phyloP scores from a whole-genome alignment of 2,329 filamentous ascomycete species.

The Paecilomyces variotii region DNA sequence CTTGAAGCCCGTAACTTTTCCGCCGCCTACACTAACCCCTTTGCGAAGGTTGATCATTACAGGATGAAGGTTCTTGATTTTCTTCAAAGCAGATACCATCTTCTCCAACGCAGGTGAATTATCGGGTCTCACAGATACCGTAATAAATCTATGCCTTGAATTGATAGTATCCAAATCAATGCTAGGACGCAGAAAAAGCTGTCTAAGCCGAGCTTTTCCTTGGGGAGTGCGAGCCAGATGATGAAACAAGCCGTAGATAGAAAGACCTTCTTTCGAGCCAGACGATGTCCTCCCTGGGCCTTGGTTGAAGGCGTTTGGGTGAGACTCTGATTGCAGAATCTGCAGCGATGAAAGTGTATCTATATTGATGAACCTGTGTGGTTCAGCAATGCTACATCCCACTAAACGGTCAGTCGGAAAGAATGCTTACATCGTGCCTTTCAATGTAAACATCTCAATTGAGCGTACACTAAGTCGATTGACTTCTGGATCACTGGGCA shows the following conservation, averaged over 20 bases:
- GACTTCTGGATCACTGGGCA: constrained; percentile 51
- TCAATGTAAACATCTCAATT: constrained; percentile 68
- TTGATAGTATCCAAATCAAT: constrained; percentile 59
- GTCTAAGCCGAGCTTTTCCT: constrained; percentile 65
- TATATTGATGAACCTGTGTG: constrained; percentile 67
- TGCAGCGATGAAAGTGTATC: constrained; percentile 79
- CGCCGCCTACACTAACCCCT: constrained; percentile 55
- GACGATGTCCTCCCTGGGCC: constrained; percentile 54
- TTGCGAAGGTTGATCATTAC: constrained; percentile 65
- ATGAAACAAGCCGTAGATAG: constrained; percentile 75
- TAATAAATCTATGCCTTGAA: constrained; percentile 63
- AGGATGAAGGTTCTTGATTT: constrained; percentile 66
- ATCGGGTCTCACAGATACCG: constrained; percentile 57
- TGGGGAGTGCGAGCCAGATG: constrained; percentile 68
- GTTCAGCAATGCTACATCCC: constrained; percentile 6
- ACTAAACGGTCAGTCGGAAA: not conserved
- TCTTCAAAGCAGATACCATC: constrained; percentile 56
- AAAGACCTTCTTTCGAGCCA: constrained; percentile 71
- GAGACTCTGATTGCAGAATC: constrained; percentile 72
- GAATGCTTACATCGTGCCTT: constrained; percentile 47
- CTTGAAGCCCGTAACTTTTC: constrained; percentile 49
- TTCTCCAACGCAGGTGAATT: constrained; percentile 52
- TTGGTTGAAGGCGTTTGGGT: constrained; percentile 73
- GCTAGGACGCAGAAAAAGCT: constrained; percentile 73
- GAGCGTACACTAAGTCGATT: constrained; percentile 53